Conservation (phyloP, 2,329 filamentous ascomycete species). For the Fusarium avenaceum region DNA sequence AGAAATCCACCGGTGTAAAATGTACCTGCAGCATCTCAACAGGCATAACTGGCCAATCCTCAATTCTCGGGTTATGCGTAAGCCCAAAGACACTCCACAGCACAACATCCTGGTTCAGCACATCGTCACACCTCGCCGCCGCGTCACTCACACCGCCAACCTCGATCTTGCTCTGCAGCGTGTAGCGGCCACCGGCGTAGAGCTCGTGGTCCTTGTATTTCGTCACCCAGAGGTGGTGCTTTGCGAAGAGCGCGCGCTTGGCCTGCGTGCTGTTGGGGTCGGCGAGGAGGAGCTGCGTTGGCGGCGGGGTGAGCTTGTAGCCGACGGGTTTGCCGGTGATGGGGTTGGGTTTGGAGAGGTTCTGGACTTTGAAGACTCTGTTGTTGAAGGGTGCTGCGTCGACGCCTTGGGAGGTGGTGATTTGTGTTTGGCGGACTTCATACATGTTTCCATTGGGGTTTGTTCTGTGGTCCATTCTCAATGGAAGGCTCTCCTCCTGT, state of each 20-base stretch:
- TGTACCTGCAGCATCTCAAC: conserved; percentile 28
- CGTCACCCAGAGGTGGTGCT: conserved; percentile 63
- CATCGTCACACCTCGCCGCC: conserved; percentile 17
- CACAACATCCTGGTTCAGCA: conserved; percentile 24
- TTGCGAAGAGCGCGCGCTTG: conserved; percentile 58
- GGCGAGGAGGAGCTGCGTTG: conserved; percentile 58
- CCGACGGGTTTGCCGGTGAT: conserved; percentile 61
- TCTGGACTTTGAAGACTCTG: conserved; percentile 65
- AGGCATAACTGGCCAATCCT: conserved; percentile 25
- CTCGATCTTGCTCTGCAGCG: conserved; percentile 43
- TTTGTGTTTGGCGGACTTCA: conserved; percentile 59
- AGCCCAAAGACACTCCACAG: conserved; percentile 25
- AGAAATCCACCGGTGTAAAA: conserved; percentile 19
- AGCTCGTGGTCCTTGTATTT: conserved; percentile 61
- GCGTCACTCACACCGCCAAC: conserved; percentile 17
- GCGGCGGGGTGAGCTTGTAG: conserved; percentile 61
- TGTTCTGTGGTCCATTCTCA: conserved; percentile 57
- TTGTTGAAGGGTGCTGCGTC: conserved; percentile 65
- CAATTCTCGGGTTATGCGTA: conserved; percentile 13
- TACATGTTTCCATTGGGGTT: conserved; percentile 66
- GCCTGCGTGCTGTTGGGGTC: conserved; percentile 58
- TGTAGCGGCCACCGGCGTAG: conserved; percentile 60
- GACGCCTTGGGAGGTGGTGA: conserved; percentile 61
- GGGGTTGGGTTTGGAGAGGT: conserved; percentile 58
- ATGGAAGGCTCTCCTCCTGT: conserved; percentile 56